A percentile compares a stretch with the other conserved stretches of the same genome.
Conservation (phyloP, 1,139 yeast genomes). For the Insectozyma bohioensis region DNA sequence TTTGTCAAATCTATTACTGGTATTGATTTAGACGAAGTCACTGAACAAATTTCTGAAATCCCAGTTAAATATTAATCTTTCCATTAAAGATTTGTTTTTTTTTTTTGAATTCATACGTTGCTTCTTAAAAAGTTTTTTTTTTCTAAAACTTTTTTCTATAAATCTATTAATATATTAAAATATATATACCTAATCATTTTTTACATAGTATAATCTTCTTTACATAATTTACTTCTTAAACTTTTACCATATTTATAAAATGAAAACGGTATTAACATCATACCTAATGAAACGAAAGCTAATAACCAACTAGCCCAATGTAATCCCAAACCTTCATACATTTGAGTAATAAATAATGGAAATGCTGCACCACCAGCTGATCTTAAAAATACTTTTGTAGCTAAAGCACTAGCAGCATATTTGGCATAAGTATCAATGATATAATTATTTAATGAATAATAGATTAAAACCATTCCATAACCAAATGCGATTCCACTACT, state of each 20-base stretch:
- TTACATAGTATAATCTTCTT: constrained; percentile 54
- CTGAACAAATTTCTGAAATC: constrained; percentile 43
- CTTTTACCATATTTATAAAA: constrained; percentile 70
- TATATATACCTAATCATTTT: background rate
- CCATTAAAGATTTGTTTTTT: too few species aligned
- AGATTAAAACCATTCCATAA: constrained; percentile 86
- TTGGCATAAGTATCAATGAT: constrained; percentile 85
- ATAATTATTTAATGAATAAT: constrained; percentile 83
- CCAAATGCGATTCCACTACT: constrained; percentile 89
- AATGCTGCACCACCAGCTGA: constrained; percentile 88
- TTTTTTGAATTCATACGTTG: too few species aligned
- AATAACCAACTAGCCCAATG: constrained; percentile 84
- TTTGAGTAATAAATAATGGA: constrained; percentile 83
- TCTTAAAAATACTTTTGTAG: constrained; percentile 86
- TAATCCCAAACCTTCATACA: constrained; percentile 72
- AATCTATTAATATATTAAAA: too few species aligned
- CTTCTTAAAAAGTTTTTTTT: too few species aligned
- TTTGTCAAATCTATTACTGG: constrained; percentile 62
- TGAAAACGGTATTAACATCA: constrained; percentile 79
- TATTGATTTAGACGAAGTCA: constrained; percentile 52
- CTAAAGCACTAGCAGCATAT: constrained; percentile 88
- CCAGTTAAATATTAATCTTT: constrained; percentile 3
- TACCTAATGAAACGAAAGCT: constrained; percentile 80
- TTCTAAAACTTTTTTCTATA: too few species aligned
- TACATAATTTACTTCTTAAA: constrained; percentile 65